A percentile compares a stretch with the other conserved stretches of the same genome.
These are phyloP conservation scores for Fusarium sp. DNA, from an alignment of 2,329 filamentous ascomycete genomes.

Conservation along the genomic window DNA sequence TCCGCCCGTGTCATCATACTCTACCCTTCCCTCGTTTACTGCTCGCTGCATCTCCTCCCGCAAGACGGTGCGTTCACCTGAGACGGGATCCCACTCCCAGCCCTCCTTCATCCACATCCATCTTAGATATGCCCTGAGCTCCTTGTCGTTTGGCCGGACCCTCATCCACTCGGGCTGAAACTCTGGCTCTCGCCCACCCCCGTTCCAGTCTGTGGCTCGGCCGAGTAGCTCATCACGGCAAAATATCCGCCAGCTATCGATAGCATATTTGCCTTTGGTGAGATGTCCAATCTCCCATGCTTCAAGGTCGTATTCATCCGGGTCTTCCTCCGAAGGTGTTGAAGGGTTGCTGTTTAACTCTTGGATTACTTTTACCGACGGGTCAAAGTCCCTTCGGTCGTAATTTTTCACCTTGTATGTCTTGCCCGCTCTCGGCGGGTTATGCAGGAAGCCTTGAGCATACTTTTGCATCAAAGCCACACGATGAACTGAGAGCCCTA, in stretches of 20 bases:
- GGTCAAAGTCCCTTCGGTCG: conserved; percentile 47
- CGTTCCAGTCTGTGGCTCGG: conserved; percentile 70
- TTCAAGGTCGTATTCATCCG: conserved; percentile 42
- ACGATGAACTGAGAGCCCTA: conserved; percentile 75
- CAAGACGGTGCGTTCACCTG: conserved; percentile 67
- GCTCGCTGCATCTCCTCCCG: conserved; percentile 61
- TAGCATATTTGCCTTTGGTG: conserved; percentile 80
- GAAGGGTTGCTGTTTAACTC: background rate
- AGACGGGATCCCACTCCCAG: conserved; percentile 78
- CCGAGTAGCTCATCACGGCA: conserved; percentile 80
- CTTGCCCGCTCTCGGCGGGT: conserved; percentile 66
- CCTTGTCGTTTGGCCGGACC: conserved; percentile 83
- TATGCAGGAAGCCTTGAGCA: conserved; percentile 70
- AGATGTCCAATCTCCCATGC: conserved; percentile 88
- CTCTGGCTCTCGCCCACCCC: conserved; percentile 56
- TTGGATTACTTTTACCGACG: conserved; percentile 1
- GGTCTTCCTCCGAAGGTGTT: conserved; percentile 4
- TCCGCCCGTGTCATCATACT: conserved; percentile 60
- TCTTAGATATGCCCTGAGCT: conserved; percentile 81
- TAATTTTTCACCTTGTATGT: conserved; percentile 63
- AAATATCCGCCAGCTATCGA: conserved; percentile 94
- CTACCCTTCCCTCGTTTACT: conserved; percentile 65
- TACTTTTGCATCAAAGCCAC: conserved; percentile 73
- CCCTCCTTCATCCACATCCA: conserved; percentile 95
- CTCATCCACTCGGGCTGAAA: conserved; percentile 93